phyloP scores from a whole-genome alignment of 2,329 filamentous ascomycete species.

The Xylaria digitata region DNA sequence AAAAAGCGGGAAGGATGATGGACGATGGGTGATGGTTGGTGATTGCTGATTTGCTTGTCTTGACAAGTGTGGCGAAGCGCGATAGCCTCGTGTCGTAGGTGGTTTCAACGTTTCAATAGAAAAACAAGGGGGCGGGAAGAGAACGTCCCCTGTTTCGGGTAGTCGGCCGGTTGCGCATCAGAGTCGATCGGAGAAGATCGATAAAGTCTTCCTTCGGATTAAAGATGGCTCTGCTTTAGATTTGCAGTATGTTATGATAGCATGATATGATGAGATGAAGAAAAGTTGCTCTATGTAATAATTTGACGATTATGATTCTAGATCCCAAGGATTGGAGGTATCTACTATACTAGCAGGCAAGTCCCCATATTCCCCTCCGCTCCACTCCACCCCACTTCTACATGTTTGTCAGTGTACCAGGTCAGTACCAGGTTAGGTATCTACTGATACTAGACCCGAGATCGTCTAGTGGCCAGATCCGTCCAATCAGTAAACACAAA shows the following conservation, averaged over 20 bases:
- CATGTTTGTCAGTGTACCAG: conserved; percentile 1
- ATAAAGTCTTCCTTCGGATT: neutral
- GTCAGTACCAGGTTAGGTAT: neutral
- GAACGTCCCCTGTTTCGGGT: neutral
- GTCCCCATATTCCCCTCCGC: neutral
- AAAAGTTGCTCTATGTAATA: conserved; percentile 3
- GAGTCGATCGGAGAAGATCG: neutral
- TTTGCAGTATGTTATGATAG: neutral
- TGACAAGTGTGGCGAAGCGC: neutral
- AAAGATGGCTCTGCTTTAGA: neutral
- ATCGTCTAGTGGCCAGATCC: neutral
- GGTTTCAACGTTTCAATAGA: conserved; percentile 5
- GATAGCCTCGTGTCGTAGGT: conserved; percentile 18
- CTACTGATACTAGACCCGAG: conserved; percentile 15
- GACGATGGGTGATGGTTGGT: neutral
- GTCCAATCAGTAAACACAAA: conserved; percentile 7
- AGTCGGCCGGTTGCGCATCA: neutral
- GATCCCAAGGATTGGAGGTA: no score
- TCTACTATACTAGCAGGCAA: neutral
- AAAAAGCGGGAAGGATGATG: neutral
- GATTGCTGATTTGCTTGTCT: neutral
- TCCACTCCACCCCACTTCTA: neutral
- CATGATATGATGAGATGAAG: neutral
- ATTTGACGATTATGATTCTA: no score
- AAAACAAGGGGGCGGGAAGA: neutral